Evolutionary conservation across 1,139 yeast genomes (phyloP).

Genomic region (Kodamaea fungicola): DNA sequence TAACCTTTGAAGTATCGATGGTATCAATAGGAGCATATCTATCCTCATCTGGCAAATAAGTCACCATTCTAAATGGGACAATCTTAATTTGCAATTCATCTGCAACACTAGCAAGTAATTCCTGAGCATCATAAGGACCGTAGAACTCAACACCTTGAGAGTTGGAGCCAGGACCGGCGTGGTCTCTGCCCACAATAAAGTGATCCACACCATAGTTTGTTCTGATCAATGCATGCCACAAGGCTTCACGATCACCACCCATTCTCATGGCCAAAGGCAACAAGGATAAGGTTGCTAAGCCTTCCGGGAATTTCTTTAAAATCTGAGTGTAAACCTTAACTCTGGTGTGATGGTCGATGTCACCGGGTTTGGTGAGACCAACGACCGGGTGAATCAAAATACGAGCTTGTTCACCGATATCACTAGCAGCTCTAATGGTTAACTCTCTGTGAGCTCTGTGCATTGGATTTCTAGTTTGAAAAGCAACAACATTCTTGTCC

Average conservation of each 20-base stretch:
- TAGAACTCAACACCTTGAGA: slow-evolving; percentile 92
- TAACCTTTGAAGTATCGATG: slow-evolving; percentile 67
- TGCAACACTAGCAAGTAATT: slow-evolving; percentile 68
- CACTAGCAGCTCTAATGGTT: slow-evolving; percentile 86
- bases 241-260: slow-evolving; percentile 99
- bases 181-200: slow-evolving; percentile 97
- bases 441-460: slow-evolving; percentile 97
- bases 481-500: slow-evolving; percentile 78
- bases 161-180: slow-evolving; percentile 96
- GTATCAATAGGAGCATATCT: slow-evolving; percentile 95
- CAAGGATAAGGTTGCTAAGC: slow-evolving; percentile 84
- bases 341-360: slow-evolving; percentile 95
- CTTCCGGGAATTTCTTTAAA: slow-evolving; percentile 87
- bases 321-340: slow-evolving; percentile 93
- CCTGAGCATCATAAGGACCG: slow-evolving; percentile 97
- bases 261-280: slow-evolving; percentile 97
- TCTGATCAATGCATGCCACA: slow-evolving; percentile 97
- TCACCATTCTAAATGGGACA: slow-evolving; percentile 96
- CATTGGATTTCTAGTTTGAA: slow-evolving; percentile 98
- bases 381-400: slow-evolving; percentile 95
- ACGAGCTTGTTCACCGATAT: slow-evolving; percentile 49
- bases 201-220: slow-evolving; percentile 96
- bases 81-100: slow-evolving; percentile 75
- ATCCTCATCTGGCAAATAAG: slow-evolving; percentile 92
- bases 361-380: slow-evolving; percentile 96